A percentile compares a stretch with the other conserved stretches of the same genome.
Evolutionary conservation across 768 basidiomycete genomes (phyloP).

Genomic region (Boletus vermiculosoides): DNA sequence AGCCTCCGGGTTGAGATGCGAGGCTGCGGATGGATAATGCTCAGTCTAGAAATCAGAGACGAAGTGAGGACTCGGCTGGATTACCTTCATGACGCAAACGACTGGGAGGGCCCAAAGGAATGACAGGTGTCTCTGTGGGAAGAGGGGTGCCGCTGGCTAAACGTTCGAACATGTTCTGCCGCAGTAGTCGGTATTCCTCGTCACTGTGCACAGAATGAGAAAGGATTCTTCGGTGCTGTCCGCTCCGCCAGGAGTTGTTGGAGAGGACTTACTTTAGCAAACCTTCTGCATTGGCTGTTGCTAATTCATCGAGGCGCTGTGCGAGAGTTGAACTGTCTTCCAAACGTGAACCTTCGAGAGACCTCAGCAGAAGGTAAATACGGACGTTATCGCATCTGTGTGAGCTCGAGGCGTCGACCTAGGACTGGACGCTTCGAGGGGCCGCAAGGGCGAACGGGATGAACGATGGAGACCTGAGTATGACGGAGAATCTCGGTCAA

Average conservation of each 20-base stretch:
- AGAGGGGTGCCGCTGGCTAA: slow-evolving; percentile 57
- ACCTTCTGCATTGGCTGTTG: slow-evolving; percentile 76
- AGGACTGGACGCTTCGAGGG: slow-evolving; percentile 23
- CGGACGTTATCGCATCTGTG: slow-evolving; percentile 59
- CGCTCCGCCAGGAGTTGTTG: not conserved
- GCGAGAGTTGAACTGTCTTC: slow-evolving; percentile 65
- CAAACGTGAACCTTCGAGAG: slow-evolving; percentile 13
- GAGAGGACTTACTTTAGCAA: slow-evolving; percentile 59
- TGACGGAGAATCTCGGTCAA: slow-evolving; percentile 17
- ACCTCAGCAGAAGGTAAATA: slow-evolving; percentile 17
- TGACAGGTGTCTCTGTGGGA: slow-evolving; percentile 61
- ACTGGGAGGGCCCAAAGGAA: slow-evolving; percentile 48
- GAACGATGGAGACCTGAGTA: slow-evolving; percentile 14
- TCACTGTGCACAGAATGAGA: slow-evolving; percentile 47
- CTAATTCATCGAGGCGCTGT: slow-evolving; percentile 77
- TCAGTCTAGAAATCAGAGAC: slow-evolving; percentile 4
- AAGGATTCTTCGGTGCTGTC: not conserved
- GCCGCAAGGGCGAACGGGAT: slow-evolving; percentile 24
- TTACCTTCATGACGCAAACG: slow-evolving; percentile 21
- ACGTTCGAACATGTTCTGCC: slow-evolving; percentile 82
- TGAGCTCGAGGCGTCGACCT: slow-evolving; percentile 27
- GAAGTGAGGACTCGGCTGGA: not conserved
- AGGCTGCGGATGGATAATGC: slow-evolving; percentile 8
- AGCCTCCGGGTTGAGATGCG: slow-evolving; percentile 17
- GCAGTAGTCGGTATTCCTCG: slow-evolving; percentile 80